Percentiles rank a stretch among this genome's conserved stretches.
Evolutionary conservation across 1,284 basidiomycete genomes (phyloP).

Genomic region (Melampsora larici-populina): DNA sequence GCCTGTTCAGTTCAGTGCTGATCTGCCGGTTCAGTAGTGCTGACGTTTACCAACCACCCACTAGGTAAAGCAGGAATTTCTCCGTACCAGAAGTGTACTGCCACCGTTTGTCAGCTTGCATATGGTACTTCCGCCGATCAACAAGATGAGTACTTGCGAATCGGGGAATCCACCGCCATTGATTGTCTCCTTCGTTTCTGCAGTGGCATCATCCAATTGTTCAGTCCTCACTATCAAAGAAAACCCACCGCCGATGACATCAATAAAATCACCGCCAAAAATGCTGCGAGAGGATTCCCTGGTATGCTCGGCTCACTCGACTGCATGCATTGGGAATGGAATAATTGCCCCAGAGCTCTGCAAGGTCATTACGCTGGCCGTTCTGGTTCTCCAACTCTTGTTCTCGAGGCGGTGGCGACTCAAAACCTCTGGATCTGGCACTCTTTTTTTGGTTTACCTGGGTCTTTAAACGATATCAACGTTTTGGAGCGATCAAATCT

Average conservation of each 20-base stretch:
- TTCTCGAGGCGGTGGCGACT: background rate
- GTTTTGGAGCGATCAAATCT: background rate
- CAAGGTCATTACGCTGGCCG: too few species aligned
- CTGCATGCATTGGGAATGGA: too few species aligned
- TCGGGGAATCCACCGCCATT: background rate
- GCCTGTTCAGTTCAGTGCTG: too few species aligned
- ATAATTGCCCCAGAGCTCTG: background rate
- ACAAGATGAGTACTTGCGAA: background rate
- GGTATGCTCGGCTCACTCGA: background rate
- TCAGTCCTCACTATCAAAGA: background rate
- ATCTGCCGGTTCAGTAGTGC: too few species aligned
- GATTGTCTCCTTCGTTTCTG: too few species aligned
- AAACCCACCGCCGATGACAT: background rate
- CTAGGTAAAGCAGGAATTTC: background rate
- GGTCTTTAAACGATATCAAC: constrained; percentile 12
- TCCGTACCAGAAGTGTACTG: background rate
- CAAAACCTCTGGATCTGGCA: constrained; percentile 22
- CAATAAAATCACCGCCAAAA: background rate
- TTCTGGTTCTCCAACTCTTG: too few species aligned
- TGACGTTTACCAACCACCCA: too few species aligned
- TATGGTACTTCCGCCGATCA: background rate
- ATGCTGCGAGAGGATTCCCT: background rate
- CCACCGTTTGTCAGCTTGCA: background rate
- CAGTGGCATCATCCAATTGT: background rate
- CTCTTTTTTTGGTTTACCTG: background rate